Percentiles rank a stretch among this genome's conserved stretches.
Evolutionary conservation across 2,329 filamentous ascomycete genomes (phyloP).

Genomic region (Rhytidhysteron rufulum): DNA sequence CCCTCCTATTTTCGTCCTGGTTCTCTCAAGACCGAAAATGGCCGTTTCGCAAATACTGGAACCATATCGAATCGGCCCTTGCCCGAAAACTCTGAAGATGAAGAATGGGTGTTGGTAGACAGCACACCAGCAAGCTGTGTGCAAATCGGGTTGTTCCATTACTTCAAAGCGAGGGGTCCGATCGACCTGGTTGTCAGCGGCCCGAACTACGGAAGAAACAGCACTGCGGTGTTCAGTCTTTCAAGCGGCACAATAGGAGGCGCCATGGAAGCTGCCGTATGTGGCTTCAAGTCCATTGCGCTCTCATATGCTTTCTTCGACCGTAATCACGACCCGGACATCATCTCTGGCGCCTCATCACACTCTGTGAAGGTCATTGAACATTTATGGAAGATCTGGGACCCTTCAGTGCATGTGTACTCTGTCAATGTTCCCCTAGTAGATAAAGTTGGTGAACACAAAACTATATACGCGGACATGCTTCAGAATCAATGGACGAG

Average conservation of each 20-base stretch:
- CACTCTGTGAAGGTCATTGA: constrained; percentile 76
- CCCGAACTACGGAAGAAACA: constrained; percentile 50
- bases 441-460: constrained; percentile 65
- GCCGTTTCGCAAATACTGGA: constrained; percentile 35
- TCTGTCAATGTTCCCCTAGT: constrained; percentile 86
- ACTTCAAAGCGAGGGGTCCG: constrained; percentile 41
- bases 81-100: constrained; percentile 26
- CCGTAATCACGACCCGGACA: constrained; percentile 73
- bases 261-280: constrained; percentile 48
- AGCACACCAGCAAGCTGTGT: constrained; percentile 48
- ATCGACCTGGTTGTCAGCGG: constrained; percentile 48
- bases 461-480: constrained; percentile 79
- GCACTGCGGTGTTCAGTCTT: constrained; percentile 48
- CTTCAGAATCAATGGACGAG: constrained; percentile 85
- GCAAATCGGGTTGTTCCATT: constrained; percentile 47
- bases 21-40: constrained; percentile 41
- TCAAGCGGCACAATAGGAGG: constrained; percentile 48
- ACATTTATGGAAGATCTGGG: constrained; percentile 73
- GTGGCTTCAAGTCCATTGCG: constrained; percentile 62
- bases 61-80: constrained; percentile 30
- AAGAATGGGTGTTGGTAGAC: constrained; percentile 50
- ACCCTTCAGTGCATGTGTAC: constrained; percentile 71
- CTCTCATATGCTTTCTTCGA: constrained; percentile 88
- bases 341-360: constrained; percentile 73
- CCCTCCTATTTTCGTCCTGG: constrained; percentile 77